Percentiles rank a stretch among this genome's conserved stretches.
Evolutionary conservation across 331 rosid species (phyloP).

Genomic region (Telfairia occidentalis): DNA sequence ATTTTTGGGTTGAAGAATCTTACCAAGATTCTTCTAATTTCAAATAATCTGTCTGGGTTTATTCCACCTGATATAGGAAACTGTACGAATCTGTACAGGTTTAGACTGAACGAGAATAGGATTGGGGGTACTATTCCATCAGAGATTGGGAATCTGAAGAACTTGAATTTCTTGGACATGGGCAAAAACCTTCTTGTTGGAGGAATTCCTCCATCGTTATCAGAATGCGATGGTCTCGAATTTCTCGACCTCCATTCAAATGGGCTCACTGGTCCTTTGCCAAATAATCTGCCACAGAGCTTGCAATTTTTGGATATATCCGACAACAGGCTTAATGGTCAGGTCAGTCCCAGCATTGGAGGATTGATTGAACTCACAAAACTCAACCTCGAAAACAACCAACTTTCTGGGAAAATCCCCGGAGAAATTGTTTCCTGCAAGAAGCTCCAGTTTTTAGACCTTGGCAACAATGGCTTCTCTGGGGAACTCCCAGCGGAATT

Average conservation of each 20-base stretch:
- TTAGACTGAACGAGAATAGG: conserved; percentile 50
- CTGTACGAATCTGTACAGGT: conserved; percentile 52
- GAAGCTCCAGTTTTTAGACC: conserved; percentile 70
- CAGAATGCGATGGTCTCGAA: conserved; percentile 55
- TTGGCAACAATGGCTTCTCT: conserved; percentile 58
- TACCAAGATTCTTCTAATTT: conserved; percentile 51
- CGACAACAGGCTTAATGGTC: conserved; percentile 54
- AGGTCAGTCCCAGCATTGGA: conserved; percentile 42
- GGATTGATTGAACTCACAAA: conserved; percentile 55
- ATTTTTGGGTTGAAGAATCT: conserved; percentile 49
- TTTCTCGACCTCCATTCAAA: conserved; percentile 79
- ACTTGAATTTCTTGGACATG: conserved; percentile 46
- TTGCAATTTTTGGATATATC: conserved; percentile 61
- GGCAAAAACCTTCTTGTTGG: conserved; percentile 59
- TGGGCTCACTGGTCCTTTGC: conserved; percentile 53
- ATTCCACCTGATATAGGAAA: conserved; percentile 73
- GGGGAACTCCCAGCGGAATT: conserved; percentile 69
- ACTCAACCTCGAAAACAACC: conserved; percentile 58
- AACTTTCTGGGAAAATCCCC: conserved; percentile 58
- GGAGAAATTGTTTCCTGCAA: conserved; percentile 56
- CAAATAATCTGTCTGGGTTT: conserved; percentile 64
- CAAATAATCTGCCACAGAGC: conserved; percentile 56
- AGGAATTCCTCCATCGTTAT: conserved; percentile 49
- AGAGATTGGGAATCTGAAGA: conserved; percentile 52
- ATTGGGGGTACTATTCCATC: conserved; percentile 58